phyloP scores from a whole-genome alignment of 306 rosid genomes.

The Cicer cuneatum region DNA sequence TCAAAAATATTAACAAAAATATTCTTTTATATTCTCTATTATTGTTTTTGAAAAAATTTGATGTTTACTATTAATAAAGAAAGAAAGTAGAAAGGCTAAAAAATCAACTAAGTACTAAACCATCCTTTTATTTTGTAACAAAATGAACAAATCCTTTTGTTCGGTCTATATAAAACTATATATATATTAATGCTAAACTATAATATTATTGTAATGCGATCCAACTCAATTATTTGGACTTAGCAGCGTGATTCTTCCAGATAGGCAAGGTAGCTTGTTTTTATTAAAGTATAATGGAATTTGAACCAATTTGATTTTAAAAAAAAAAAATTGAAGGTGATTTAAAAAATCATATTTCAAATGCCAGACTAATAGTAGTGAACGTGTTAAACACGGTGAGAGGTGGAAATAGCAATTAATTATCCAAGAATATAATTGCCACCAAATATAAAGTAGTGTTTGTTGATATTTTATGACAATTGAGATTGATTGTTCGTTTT shows the following conservation, averaged over 20 bases:
- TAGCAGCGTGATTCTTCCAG: conserved; percentile 36
- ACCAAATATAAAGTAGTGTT: background rate
- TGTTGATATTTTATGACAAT: conserved; percentile 7
- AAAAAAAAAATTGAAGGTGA: background rate
- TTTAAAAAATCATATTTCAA: background rate
- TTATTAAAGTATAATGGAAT: background rate
- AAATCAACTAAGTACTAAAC: too few species aligned
- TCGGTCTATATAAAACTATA: background rate
- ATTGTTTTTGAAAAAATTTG: too few species aligned
- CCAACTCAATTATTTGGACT: conserved; percentile 41
- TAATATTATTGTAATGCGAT: background rate
- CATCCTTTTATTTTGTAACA: background rate
- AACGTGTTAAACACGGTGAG: background rate
- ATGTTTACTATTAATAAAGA: too few species aligned
- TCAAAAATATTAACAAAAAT: too few species aligned
- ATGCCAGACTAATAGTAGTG: background rate
- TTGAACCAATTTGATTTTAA: conserved; percentile 4
- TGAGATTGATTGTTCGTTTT: background rate
- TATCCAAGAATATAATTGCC: background rate
- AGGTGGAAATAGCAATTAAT: background rate
- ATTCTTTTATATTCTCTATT: too few species aligned
- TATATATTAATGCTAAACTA: background rate
- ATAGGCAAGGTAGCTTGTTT: conserved; percentile 11
- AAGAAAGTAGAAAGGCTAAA: too few species aligned
- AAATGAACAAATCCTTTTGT: background rate